phyloP scores from a whole-genome alignment of 768 basidiomycete genomes.

The Amylocystis lapponica region DNA sequence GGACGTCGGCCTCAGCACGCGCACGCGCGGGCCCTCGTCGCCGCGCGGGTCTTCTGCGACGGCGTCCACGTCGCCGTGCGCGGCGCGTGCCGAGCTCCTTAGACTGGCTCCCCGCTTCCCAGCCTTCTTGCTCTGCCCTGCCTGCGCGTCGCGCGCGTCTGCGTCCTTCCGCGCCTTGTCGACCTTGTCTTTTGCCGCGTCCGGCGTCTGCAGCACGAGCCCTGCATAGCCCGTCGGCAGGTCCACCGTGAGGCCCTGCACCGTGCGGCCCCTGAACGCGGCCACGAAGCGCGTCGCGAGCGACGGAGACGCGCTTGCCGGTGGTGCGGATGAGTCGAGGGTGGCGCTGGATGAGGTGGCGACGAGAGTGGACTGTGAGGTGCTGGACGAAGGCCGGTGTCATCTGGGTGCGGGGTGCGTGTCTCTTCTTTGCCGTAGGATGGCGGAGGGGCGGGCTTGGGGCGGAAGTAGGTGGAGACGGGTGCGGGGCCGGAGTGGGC shows the following conservation, averaged over 20 bases:
- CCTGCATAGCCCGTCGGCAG: slow-evolving; percentile 68
- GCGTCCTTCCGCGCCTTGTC: slow-evolving; percentile 8
- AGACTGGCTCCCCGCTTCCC: slow-evolving; percentile 16
- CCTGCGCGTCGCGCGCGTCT: background rate
- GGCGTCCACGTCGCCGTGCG: slow-evolving; percentile 19
- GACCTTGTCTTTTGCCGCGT: slow-evolving; percentile 10
- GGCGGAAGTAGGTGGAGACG: slow-evolving; percentile 67
- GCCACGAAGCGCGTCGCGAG: slow-evolving; percentile 43
- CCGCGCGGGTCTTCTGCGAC: slow-evolving; percentile 23
- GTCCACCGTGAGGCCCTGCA: slow-evolving; percentile 59
- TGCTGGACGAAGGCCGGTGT: slow-evolving; percentile 5
- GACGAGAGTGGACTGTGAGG: slow-evolving; percentile 9
- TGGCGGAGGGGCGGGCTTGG: slow-evolving; percentile 32
- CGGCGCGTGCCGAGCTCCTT: slow-evolving; percentile 22
- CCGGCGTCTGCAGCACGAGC: slow-evolving; percentile 45
- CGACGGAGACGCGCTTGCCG: too few relatives aligned
- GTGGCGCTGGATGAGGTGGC: slow-evolving; percentile 1
- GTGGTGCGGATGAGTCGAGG: background rate
- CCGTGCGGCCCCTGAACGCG: slow-evolving; percentile 68
- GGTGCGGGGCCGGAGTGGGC: slow-evolving; percentile 65
- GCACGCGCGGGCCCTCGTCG: slow-evolving; percentile 26
- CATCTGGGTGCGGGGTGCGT: background rate
- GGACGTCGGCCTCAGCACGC: slow-evolving; percentile 40
- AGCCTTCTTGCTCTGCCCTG: slow-evolving; percentile 7
- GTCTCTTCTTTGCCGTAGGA: slow-evolving; percentile 13